Percentiles rank a stretch among this genome's conserved stretches.
Evolutionary conservation across 192 early-diverging fungal species (phyloP).

Genomic region (Linnemannia zychae): DNA sequence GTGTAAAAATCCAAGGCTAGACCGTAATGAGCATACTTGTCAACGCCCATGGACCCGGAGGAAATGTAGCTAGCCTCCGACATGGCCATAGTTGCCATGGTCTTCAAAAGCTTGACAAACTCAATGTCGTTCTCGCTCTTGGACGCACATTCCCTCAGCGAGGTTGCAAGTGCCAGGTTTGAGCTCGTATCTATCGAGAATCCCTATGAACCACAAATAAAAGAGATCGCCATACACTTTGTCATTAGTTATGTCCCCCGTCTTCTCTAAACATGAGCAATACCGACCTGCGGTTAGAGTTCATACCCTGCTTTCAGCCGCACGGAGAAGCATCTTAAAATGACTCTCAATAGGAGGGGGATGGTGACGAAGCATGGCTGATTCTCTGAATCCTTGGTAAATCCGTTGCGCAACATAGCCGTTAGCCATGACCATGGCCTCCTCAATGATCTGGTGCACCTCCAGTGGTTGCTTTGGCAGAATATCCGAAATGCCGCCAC

Average conservation of each 20-base stretch:
- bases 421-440: conserved; percentile 88
- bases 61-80: conserved; percentile 81
- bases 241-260: neutral
- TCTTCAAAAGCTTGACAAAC: conserved; percentile 71
- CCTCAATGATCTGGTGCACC: conserved; percentile 81
- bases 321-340: conserved; percentile 71
- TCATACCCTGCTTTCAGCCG: conserved; percentile 64
- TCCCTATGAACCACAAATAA: conserved; percentile 50
- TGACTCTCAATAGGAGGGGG: conserved; percentile 71
- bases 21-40: conserved; percentile 78
- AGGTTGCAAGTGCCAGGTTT: conserved; percentile 72
- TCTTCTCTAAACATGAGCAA: neutral
- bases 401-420: conserved; percentile 72
- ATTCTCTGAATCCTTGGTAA: conserved; percentile 63
- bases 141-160: conserved; percentile 62
- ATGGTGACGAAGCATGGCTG: conserved; percentile 78
- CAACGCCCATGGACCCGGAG: conserved; percentile 60
- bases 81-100: conserved; percentile 85
- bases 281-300: neutral
- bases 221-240: neutral
- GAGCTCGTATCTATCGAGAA: conserved; percentile 74
- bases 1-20: conserved; percentile 82
- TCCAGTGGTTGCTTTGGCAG: conserved; percentile 74
- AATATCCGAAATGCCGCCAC: conserved; percentile 72
- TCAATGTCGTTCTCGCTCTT: conserved; percentile 63